These are phyloP conservation scores for Blastobotrys arbuscula DNA, from an alignment of 1,139 yeast species.

Conservation along the genomic window DNA sequence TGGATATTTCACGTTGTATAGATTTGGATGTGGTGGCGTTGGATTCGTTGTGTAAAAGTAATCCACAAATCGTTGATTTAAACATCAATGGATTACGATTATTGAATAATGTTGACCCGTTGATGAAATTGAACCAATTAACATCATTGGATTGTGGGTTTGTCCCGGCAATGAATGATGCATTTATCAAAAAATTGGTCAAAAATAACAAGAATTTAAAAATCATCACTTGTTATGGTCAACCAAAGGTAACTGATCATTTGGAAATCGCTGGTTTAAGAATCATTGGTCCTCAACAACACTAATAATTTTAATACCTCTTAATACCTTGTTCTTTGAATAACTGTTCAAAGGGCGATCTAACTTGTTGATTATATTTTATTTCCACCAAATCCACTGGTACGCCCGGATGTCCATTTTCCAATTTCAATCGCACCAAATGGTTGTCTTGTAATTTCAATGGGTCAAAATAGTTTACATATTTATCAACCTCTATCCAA, in stretches of 20 bases:
- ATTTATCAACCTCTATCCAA: constrained; percentile 32
- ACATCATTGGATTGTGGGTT: constrained; percentile 70
- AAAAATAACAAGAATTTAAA: constrained; percentile 54
- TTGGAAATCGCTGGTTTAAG: constrained; percentile 9
- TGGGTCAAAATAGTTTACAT: background rate
- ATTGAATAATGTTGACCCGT: constrained; percentile 20
- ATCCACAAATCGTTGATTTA: constrained; percentile 56
- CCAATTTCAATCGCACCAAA: constrained; percentile 21
- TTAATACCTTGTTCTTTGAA: constrained; percentile 9
- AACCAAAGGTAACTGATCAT: constrained; percentile 61
- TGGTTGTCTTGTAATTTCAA: constrained; percentile 12
- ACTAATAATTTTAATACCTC: background rate
- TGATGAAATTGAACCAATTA: constrained; percentile 32
- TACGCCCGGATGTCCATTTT: constrained; percentile 35
- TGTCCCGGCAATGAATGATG: constrained; percentile 67
- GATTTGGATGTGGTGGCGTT: constrained; percentile 59
- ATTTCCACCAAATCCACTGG: constrained; percentile 20
- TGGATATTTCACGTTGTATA: constrained; percentile 63
- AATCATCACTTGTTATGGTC: constrained; percentile 73
- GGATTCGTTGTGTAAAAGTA: constrained; percentile 42
- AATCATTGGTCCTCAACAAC: constrained; percentile 10
- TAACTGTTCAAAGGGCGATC: constrained; percentile 1
- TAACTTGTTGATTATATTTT: background rate
- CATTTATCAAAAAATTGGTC: constrained; percentile 48
- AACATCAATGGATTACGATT: constrained; percentile 61